Evolutionary conservation across 2,329 filamentous ascomycete genomes (phyloP).

Genomic region (Aotearoamyces nothofagi): DNA sequence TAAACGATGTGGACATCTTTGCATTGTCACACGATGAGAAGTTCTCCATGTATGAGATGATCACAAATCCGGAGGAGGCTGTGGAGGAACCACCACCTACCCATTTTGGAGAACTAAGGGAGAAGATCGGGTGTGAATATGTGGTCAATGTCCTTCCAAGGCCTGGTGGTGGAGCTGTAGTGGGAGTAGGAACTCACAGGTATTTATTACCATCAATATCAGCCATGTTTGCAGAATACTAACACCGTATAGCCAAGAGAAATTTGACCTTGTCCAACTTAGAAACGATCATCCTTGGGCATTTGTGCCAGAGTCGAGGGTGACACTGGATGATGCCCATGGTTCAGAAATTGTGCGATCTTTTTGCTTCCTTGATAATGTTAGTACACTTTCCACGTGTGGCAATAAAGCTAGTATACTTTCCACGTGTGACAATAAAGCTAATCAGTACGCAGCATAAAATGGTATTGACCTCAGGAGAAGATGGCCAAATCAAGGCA

Average conservation of each 20-base stretch:
- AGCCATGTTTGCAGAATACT: no score
- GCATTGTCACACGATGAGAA: conserved; percentile 68
- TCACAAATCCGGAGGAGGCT: conserved; percentile 45
- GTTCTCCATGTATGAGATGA: conserved; percentile 56
- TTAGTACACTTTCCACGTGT: conserved; percentile 12
- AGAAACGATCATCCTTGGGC: conserved; percentile 35
- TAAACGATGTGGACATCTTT: conserved; percentile 49
- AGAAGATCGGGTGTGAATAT: conserved; percentile 55
- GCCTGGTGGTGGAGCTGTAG: conserved; percentile 40
- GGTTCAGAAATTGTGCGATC: conserved; percentile 47
- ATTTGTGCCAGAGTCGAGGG: conserved; percentile 36
- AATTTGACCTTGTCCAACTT: conserved; percentile 46
- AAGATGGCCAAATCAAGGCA: conserved; percentile 24
- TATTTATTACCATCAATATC: conserved; percentile 24
- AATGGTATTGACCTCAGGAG: conserved; percentile 23
- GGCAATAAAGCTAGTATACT: conserved; percentile 4
- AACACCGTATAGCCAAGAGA: conserved; percentile 27
- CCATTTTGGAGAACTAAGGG: conserved; percentile 55
- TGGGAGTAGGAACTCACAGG: conserved; percentile 55
- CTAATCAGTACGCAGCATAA: conserved; percentile 15
- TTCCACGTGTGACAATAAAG: conserved; percentile 1
- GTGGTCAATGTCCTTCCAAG: conserved; percentile 51
- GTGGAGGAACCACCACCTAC: conserved; percentile 29
- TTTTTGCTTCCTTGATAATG: conserved; percentile 48
- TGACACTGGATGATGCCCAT: conserved; percentile 46